Base-by-base conservation (phyloP, 805 yeast species). In the Wickerhamomyces tratensis region DNA sequence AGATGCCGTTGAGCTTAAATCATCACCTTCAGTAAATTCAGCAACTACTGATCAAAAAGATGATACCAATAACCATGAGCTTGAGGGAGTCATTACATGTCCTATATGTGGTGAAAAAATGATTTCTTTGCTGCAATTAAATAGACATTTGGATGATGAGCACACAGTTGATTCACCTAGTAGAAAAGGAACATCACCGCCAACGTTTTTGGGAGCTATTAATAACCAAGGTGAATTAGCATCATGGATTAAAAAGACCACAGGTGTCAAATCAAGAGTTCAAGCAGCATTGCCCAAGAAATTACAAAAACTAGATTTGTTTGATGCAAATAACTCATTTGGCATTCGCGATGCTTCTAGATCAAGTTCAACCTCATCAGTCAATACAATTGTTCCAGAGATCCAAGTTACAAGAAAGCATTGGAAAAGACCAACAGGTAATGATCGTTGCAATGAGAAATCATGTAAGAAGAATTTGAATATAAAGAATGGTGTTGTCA, bases 61-160 rank as follows among this genome's bases (percentile, higher is more conserved):
- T n/a, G 36, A 37, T 11, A 37, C 35, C 20, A 20, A 20, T 15
- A 36, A 37, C 7, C n/a, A 8, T 10, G 7, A 8, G 10, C 30
- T 12, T 7, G 26, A 9, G 9, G 40, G 27, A 7, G 41, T 44
- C 4, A 40, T 56, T 13, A 31, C 41, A 14, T 86, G 95, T 52
- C 95, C 95, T 2, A 79, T 86, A 1, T 86, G 95, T 54, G 59
- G 65, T 12, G 82, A 77, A 44, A 39, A 59, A 2, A 77, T 82
- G 80, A 59, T 74, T 7, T 69, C 73, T 6, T 57, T 80, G 35
- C 40, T 49, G 13, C 81, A 75, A 46, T 63, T 86, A 43, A 84
- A 84, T 56, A 66, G 68, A 37, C 96, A 86, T 58, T 60, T 86
- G 27, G 95, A 87, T 56, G 82, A 74, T 44, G 73, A 61, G 8